Base-by-base conservation (phyloP, 2,329 filamentous ascomycete species). In the Arachnopeziza araneosa region DNA sequence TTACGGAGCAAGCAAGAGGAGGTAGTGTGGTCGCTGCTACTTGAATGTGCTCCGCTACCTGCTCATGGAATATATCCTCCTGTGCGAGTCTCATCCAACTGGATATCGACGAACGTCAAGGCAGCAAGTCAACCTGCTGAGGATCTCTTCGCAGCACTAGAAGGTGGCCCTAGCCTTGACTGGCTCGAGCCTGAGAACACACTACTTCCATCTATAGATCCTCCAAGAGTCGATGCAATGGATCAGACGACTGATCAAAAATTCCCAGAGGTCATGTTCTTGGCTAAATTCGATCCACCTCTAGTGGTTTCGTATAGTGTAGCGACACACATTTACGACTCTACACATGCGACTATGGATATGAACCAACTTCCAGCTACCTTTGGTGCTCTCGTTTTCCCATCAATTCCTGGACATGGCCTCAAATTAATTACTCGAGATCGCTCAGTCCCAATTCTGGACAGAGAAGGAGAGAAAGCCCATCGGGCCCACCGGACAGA, bases 151-250 rank as follows among this genome's bases (percentile, higher is more conserved):
- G 60, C 69, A n/a, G 68, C 70, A 14, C 60, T 71, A 14, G 70
- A 72, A 6, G 74, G 73, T 3, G 68, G 64, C 1, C 70, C 74
- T 0, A 75, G 84, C 36, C 72, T 87, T 44, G 85, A 91, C 75
- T 93, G 90, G 90, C 80, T 86, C 50, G 87, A 93, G 60, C 90
- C 90, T 0, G 81, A 84, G 2, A 83, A 84, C 55, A 86, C 85
- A 1, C 79, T 88, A 26, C 70, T 89, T 14, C 67, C 80, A 75
- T 14, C 75, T 75, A 58, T 63, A 23, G 69, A 67, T 19, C 73
- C 79, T 52, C 76, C 79, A 61, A 76, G 74, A 62, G 83, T 86
- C 74, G 78, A 82, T 51, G 73, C 83, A 55, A 76, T 85, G 36
- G 77, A 80, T n/a, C 72, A 77, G 61, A 71, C 79, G 22, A 63